These are phyloP conservation scores for Pestalotiopsis sp. DNA, from an alignment of 2,329 filamentous ascomycete species.

Conservation along the genomic window DNA sequence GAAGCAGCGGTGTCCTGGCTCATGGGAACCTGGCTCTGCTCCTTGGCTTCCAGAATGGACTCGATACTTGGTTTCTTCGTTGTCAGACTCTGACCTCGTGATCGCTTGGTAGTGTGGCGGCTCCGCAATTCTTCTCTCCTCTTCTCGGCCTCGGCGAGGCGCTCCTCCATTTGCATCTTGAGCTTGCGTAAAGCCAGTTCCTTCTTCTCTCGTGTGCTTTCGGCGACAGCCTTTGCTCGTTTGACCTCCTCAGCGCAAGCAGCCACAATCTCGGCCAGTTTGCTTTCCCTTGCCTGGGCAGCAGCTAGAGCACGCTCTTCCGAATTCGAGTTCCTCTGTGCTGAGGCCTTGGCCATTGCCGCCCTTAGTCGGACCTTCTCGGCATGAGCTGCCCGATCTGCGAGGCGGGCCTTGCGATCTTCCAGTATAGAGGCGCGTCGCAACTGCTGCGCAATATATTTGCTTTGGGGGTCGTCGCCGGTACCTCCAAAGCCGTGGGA, in stretches of 20 bases:
- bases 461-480: constrained; percentile 66
- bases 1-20: constrained; percentile 63
- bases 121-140: constrained; percentile 66
- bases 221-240: constrained; percentile 79
- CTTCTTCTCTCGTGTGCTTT: constrained; percentile 78
- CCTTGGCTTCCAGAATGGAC: constrained; percentile 49
- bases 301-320: constrained; percentile 79
- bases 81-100: constrained; percentile 53
- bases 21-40: constrained; percentile 47
- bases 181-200: constrained; percentile 72
- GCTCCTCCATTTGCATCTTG: constrained; percentile 76
- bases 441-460: constrained; percentile 76
- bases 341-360: constrained; percentile 71
- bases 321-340: constrained; percentile 64
- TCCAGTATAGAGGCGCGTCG: constrained; percentile 81
- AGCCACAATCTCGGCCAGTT: constrained; percentile 79
- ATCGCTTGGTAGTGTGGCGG: constrained; percentile 53
- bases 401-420: constrained; percentile 76
- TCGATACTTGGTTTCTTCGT: constrained; percentile 34
- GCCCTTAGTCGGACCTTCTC: constrained; percentile 81
- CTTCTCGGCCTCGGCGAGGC: constrained; percentile 74
- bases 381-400: constrained; percentile 78
- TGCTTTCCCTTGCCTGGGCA: constrained; percentile 76
- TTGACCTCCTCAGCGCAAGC: constrained; percentile 82
- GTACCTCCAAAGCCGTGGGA: constrained; percentile 58